Conservation (phyloP, 805 yeast species). For the Saccharomycopsis malanga region DNA sequence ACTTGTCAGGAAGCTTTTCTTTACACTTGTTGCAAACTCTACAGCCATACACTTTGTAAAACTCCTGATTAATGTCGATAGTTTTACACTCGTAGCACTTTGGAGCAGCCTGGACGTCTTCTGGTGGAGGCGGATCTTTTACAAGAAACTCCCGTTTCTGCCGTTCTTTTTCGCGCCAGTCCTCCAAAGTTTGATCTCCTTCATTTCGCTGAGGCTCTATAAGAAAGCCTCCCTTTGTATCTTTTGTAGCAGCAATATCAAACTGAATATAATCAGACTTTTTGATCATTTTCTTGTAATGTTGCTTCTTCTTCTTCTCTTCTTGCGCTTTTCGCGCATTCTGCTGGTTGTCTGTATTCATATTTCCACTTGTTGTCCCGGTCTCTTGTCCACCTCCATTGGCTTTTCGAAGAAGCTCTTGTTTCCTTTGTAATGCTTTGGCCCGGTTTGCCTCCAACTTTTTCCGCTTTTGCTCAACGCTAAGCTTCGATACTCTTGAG, state of each 20-base stretch:
- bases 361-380: not conserved
- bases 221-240: constrained; percentile 81
- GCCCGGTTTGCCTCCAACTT: constrained; percentile 47
- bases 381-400: not conserved
- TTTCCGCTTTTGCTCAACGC: constrained; percentile 24
- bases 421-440: constrained; percentile 42
- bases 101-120: constrained; percentile 67
- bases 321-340: constrained; percentile 7
- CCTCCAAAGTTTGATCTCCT: constrained; percentile 37
- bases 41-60: constrained; percentile 59
- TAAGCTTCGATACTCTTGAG: constrained; percentile 11
- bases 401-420: constrained; percentile 8
- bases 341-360: not conserved
- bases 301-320: constrained; percentile 23
- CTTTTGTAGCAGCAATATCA: constrained; percentile 88
- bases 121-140: constrained; percentile 62
- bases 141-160: constrained; percentile 30
- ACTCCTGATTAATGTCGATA: constrained; percentile 69
- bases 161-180: constrained; percentile 37
- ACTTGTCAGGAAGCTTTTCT: constrained; percentile 72
- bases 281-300: constrained; percentile 42
- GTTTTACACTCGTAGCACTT: constrained; percentile 79
- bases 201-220: constrained; percentile 33
- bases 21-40: constrained; percentile 79
- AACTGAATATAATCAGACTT: constrained; percentile 70